Base-by-base conservation (phyloP, 441 rosid species). In the Croton setiger region DNA sequence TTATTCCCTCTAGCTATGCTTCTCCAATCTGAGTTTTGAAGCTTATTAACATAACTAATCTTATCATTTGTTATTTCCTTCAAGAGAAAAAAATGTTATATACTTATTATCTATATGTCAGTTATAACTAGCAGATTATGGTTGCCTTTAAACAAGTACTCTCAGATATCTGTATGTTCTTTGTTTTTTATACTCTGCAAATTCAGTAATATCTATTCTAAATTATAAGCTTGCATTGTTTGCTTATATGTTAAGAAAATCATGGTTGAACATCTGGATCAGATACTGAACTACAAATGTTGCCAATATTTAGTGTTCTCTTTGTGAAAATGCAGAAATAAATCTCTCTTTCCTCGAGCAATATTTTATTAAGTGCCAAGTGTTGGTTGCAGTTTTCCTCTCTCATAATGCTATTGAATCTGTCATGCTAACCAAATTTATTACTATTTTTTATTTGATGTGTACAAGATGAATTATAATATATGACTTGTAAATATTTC, bases 341-440 rank as follows among this genome's bases (percentile, higher is more conserved):
- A 41, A 41, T 13, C 11, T 37, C 20, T 44, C 36, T 44, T 23
- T 62, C 17, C 31, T 44, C n/a, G 5, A 5, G 10, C 44, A 21
- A 62, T 44, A 23, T 14, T 13, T 62, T 21, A 12, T 6, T 62
- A n/a, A n/a, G n/a, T n/a, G n/a, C n/a, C n/a, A n/a, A n/a, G n/a
- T n/a, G n/a, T n/a, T n/a, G 31, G n/a, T 70, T 72, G 55, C 11
- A 23, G 3, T 64, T 63, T 33, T 57, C 31, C 65, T 15, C 14
- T 47, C 9, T 3, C 8, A 7, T 45, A 33, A 7, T 20, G 18
- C 6, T 33, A 31, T n/a, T n/a, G 37, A 57, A 64, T 47, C 27
- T 64, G 35, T 35, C 3, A 39, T 15, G 23, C 39, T 52, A 9
- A 17, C 33, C 45, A n/a, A n/a, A n/a, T n/a, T n/a, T n/a, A n/a